These are phyloP conservation scores for Cylindrotheca closterium DNA, from an alignment of 108 stramenopile species.

Conservation along the genomic window DNA sequence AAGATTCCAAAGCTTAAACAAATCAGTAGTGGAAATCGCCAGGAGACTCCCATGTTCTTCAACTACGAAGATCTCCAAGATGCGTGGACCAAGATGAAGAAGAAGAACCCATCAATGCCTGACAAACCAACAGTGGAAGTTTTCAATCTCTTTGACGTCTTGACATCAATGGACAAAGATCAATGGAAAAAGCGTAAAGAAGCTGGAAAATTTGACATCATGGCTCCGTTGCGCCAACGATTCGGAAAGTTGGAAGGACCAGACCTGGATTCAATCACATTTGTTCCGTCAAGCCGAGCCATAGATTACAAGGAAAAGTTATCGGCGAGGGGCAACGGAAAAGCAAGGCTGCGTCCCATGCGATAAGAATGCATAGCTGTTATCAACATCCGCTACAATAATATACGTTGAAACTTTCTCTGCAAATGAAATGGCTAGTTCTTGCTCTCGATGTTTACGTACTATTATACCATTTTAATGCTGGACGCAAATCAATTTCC, in stretches of 20 bases:
- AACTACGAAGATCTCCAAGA: constrained; percentile 80
- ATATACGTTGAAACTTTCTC: no score
- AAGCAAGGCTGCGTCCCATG: constrained; percentile 80
- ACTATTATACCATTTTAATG: no score
- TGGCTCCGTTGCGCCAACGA: constrained; percentile 5
- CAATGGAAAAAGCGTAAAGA: not conserved
- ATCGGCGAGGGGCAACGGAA: constrained; percentile 61
- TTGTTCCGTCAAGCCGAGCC: constrained; percentile 69
- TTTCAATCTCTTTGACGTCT: constrained; percentile 77
- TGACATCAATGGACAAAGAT: constrained; percentile 70
- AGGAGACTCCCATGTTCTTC: constrained; percentile 69
- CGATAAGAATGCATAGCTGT: no score
- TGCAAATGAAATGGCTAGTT: no score
- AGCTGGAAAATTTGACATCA: not conserved
- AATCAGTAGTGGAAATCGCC: constrained; percentile 41
- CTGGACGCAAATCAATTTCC: no score
- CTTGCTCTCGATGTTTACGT: no score
- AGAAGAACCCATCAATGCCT: constrained; percentile 46
- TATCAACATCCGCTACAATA: no score
- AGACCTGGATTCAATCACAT: constrained; percentile 41
- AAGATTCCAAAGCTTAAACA: constrained; percentile 35
- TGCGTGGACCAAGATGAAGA: constrained; percentile 62
- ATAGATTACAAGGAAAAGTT: constrained; percentile 68
- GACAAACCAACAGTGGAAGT: constrained; percentile 69
- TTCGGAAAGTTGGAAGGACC: constrained; percentile 8